phyloP scores from a whole-genome alignment of 2,329 filamentous ascomycete genomes.

The Periglandula ipomoeae region DNA sequence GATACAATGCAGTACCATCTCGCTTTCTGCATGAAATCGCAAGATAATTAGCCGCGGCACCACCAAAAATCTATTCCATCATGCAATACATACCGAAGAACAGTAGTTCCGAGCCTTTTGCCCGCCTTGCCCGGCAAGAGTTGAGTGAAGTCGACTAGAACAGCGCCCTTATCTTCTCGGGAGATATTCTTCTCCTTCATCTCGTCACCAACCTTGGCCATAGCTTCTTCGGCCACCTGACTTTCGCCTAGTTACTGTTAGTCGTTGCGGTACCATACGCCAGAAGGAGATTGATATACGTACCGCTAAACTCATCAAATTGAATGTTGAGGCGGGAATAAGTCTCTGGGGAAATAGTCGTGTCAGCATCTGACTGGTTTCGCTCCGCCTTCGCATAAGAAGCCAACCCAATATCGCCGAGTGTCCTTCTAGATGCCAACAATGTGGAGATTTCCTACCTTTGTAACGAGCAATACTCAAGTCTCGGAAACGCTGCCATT shows the following conservation, averaged over 20 bases:
- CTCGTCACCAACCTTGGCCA: constrained; percentile 52
- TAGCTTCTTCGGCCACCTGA: constrained; percentile 57
- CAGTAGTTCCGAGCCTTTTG: constrained; percentile 60
- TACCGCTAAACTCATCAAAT: constrained; percentile 54
- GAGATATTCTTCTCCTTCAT: constrained; percentile 57
- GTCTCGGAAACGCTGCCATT: constrained; percentile 59
- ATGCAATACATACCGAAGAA: constrained; percentile 41
- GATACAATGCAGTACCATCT: constrained; percentile 67
- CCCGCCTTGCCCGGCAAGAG: constrained; percentile 56
- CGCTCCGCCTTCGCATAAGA: too few species aligned
- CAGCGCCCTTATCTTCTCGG: constrained; percentile 62
- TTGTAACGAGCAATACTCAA: constrained; percentile 59
- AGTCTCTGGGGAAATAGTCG: constrained; percentile 30
- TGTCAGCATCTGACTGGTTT: background rate
- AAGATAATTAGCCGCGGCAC: background rate
- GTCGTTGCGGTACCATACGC: background rate
- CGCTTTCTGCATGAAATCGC: constrained; percentile 36
- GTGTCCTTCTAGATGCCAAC: background rate
- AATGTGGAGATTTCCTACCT: constrained; percentile 11
- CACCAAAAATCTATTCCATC: too few species aligned
- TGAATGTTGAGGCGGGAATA: constrained; percentile 62
- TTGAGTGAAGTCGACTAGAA: constrained; percentile 63
- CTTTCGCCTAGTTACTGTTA: constrained; percentile 52
- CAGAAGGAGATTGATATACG: background rate
- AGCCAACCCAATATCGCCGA: too few species aligned